Conservation (phyloP, 2,329 filamentous ascomycete genomes). For the Fusarium avenaceum region DNA sequence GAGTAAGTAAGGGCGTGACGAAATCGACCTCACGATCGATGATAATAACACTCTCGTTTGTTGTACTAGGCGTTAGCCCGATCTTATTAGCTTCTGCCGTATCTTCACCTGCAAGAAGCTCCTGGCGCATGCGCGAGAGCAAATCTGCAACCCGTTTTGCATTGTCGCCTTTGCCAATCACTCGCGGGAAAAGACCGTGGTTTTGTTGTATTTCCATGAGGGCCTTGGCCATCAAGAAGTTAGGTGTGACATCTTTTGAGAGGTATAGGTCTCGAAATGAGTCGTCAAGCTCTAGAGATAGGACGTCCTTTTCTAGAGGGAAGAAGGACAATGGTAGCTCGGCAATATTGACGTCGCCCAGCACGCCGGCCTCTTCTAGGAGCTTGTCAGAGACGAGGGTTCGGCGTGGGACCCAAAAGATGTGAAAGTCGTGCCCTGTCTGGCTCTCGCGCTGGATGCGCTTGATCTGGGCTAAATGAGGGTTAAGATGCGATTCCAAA, state of each 20-base stretch:
- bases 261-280: conserved; percentile 90
- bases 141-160: conserved; percentile 90
- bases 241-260: conserved; percentile 89
- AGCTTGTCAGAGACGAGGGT: conserved; percentile 92
- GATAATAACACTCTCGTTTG: conserved; percentile 91
- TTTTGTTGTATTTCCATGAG: conserved; percentile 94
- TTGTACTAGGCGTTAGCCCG: conserved; percentile 85
- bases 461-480: conserved; percentile 85
- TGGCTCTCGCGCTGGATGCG: conserved; percentile 88
- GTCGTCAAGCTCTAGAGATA: conserved; percentile 91
- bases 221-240: conserved; percentile 88
- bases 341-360: conserved; percentile 90
- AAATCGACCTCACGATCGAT: conserved; percentile 97
- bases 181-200: conserved; percentile 92
- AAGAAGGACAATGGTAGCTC: conserved; percentile 93
- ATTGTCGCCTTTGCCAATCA: conserved; percentile 96
- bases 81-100: conserved; percentile 71
- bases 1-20: conserved; percentile 90
- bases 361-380: conserved; percentile 90
- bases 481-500: conserved; percentile 22
- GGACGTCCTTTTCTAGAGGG: conserved; percentile 88
- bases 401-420: conserved; percentile 95
- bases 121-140: conserved; percentile 90
- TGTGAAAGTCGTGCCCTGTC: conserved; percentile 93
- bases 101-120: conserved; percentile 84